Conservation (phyloP, 768 basidiomycete genomes). For the Suillus discolor region DNA sequence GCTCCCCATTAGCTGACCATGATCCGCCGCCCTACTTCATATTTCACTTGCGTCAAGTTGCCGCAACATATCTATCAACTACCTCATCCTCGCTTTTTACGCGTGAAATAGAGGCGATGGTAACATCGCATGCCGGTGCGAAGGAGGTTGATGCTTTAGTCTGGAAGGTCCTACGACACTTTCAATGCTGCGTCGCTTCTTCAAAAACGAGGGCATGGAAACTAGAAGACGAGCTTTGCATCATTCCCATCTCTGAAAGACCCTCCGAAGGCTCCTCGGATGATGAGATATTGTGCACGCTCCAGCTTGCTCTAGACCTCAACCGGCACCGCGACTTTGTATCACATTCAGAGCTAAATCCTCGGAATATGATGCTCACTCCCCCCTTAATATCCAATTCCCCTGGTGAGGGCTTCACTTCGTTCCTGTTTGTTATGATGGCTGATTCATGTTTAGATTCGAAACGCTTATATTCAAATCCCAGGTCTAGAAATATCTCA, state of each 20-base stretch:
- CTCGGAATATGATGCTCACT: conserved; percentile 25
- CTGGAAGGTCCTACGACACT: conserved; percentile 41
- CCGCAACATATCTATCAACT: conserved; percentile 49
- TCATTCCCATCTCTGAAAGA: conserved; percentile 20
- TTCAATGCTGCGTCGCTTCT: conserved; percentile 38
- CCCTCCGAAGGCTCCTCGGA: conserved; percentile 3
- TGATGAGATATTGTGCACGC: conserved; percentile 14
- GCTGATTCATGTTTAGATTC: neutral
- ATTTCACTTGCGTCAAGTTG: conserved; percentile 44
- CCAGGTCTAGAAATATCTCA: neutral
- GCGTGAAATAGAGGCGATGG: conserved; percentile 20
- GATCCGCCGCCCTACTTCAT: conserved; percentile 36
- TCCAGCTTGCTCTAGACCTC: conserved; percentile 32
- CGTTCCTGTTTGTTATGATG: neutral
- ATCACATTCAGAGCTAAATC: conserved; percentile 24
- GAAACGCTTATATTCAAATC: neutral
- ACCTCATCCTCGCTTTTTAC: conserved; percentile 33
- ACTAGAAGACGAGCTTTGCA: conserved; percentile 28
- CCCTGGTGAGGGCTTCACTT: neutral
- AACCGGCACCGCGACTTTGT: conserved; percentile 26
- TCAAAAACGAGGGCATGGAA: conserved; percentile 27
- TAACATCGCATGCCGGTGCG: conserved; percentile 13
- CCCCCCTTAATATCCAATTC: neutral
- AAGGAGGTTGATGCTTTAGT: conserved; percentile 48
- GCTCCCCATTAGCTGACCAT: conserved; percentile 33